Conservation (phyloP, 2,329 filamentous ascomycete species). For the Colletotrichum graminicola region DNA sequence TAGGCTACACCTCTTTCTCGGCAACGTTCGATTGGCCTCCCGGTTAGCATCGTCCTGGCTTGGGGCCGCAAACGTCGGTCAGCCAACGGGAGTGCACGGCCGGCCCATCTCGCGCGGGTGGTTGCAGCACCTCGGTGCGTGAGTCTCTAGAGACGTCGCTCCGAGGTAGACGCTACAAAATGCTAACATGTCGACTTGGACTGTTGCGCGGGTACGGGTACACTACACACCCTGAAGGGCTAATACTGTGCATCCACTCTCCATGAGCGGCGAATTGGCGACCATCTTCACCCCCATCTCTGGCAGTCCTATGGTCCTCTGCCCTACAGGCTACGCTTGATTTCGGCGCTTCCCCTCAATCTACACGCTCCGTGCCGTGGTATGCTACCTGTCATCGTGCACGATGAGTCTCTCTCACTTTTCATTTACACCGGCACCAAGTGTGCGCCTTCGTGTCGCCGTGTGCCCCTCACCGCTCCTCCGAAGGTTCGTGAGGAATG, state of each 20-base stretch:
- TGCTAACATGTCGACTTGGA: conserved; percentile 6
- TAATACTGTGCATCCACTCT: neutral
- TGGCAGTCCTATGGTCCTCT: conserved; percentile 1
- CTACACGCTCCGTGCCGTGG: conserved; percentile 4
- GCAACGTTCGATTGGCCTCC: no score
- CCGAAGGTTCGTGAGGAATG: conserved; percentile 11
- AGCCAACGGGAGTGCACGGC: conserved; percentile 39
- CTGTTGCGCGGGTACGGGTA: conserved; percentile 8
- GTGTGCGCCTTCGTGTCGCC: conserved; percentile 24
- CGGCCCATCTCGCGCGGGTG: conserved; percentile 34
- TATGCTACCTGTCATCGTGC: conserved; percentile 16
- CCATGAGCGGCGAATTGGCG: conserved; percentile 21
- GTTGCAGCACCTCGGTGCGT: conserved; percentile 28
- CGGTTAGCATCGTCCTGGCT: no score
- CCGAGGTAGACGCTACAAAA: conserved; percentile 30
- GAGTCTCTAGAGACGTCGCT: neutral
- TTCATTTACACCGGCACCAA: neutral
- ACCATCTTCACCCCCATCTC: conserved; percentile 17
- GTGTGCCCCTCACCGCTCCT: conserved; percentile 32
- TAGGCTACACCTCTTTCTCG: no score
- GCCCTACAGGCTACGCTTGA: conserved; percentile 14
- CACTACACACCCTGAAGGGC: neutral
- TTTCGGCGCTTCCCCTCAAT: conserved; percentile 46
- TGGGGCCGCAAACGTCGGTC: conserved; percentile 19
- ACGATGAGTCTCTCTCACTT: conserved; percentile 23